Percentiles rank a stretch among this genome's conserved stretches.
phyloP scores from a whole-genome alignment of 2,329 filamentous ascomycete species.

The Arthroderma sp. region DNA sequence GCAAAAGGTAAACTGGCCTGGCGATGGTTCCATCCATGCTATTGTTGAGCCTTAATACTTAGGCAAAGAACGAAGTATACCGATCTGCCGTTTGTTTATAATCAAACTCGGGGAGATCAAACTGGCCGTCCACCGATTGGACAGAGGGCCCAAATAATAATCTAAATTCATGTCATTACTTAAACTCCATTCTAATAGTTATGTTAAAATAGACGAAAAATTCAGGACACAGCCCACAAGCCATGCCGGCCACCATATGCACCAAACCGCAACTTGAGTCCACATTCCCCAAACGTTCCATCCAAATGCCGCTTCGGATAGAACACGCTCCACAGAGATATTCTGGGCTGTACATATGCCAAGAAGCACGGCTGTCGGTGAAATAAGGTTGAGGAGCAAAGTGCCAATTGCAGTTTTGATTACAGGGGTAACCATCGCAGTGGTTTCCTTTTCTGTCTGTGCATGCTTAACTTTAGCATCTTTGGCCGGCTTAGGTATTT shows the following conservation, averaged over 20 bases:
- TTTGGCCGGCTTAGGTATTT: background rate
- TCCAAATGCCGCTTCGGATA: constrained; percentile 66
- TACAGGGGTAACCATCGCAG: constrained; percentile 9
- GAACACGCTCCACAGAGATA: constrained; percentile 43
- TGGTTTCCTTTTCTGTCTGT: background rate
- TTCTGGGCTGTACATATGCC: constrained; percentile 38
- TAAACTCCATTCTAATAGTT: background rate
- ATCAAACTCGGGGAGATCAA: background rate
- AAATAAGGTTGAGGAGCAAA: constrained; percentile 46
- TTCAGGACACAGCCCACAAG: constrained; percentile 43
- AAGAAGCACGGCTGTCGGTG: constrained; percentile 48
- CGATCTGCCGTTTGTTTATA: background rate
- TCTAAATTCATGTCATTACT: background rate
- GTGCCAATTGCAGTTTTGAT: constrained; percentile 20
- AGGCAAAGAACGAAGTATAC: too few species aligned
- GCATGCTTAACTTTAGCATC: background rate
- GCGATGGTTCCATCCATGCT: background rate
- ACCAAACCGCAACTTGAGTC: constrained; percentile 82
- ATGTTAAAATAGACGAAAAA: constrained; percentile 22
- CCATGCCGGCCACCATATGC: constrained; percentile 94
- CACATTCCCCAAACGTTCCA: constrained; percentile 87
- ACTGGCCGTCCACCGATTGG: background rate
- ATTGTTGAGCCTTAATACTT: background rate
- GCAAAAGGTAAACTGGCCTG: too few species aligned
- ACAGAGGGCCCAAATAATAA: background rate